Percentiles rank a stretch among this genome's conserved stretches.
Conservation (phyloP, 2,329 filamentous ascomycete genomes). For the Aspergillus sp. region DNA sequence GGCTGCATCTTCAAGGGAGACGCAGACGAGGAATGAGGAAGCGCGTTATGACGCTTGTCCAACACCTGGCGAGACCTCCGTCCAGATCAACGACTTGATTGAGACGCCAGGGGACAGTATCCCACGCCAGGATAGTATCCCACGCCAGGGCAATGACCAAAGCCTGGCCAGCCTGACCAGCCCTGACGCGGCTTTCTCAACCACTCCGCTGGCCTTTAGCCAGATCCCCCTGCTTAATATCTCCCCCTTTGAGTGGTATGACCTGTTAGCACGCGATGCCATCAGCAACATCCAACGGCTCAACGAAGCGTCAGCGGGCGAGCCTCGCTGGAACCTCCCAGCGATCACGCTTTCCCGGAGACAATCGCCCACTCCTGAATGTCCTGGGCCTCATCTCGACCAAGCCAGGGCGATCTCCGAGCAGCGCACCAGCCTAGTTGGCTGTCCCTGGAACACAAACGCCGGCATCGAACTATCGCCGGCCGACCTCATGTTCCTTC, state of each 20-base stretch:
- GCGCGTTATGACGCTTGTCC: too few species aligned
- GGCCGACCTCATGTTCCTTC: slow-evolving; percentile 10
- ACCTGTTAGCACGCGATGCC: slow-evolving; percentile 24
- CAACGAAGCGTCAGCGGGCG: neutral
- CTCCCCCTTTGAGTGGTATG: slow-evolving; percentile 22
- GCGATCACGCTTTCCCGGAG: slow-evolving; percentile 11
- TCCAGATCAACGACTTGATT: too few species aligned
- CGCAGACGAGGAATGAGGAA: too few species aligned
- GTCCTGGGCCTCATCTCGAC: neutral
- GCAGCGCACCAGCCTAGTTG: too few species aligned
- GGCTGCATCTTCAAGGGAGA: neutral
- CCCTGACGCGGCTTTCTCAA: neutral
- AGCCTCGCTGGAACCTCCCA: slow-evolving; percentile 9
- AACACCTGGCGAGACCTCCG: too few species aligned
- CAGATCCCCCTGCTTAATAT: neutral
- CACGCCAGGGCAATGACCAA: too few species aligned
- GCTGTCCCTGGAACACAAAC: slow-evolving; percentile 14
- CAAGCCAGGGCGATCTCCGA: too few species aligned
- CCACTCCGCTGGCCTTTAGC: neutral
- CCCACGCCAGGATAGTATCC: too few species aligned
- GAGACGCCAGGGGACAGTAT: too few species aligned
- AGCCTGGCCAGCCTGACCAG: too few species aligned
- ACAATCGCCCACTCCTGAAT: slow-evolving; percentile 1
- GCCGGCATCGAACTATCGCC: slow-evolving; percentile 7
- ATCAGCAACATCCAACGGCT: slow-evolving; percentile 14